Evolutionary conservation across 2,329 filamentous ascomycete species (phyloP), one percentile per base, ranked within the genome.

Genomic region (Chaetomium olivaceum): DNA sequence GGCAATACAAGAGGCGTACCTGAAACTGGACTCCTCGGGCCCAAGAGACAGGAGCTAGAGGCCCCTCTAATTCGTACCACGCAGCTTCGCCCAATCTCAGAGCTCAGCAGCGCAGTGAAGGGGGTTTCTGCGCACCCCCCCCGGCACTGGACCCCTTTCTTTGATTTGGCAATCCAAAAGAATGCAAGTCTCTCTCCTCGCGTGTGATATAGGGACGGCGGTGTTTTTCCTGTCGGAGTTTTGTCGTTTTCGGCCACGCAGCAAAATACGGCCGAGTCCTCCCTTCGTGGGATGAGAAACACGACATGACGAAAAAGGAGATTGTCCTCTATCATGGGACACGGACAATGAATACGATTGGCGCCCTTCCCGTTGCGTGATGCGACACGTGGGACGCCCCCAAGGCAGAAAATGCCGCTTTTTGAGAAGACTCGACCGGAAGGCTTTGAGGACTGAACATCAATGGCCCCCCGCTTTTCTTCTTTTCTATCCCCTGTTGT

Each of bases 1-100:
- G 74, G 85, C 87, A 27, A 75, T 91, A 57, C 87, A 90, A 74
- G 77, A 79, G 57, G 85, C 86, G 1, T 87, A 87, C 68, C 72
- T 81, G 64, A 77, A 77, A 66, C 74, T 88, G 69, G 85, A 88
- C 70, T 8, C 59, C 3, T 67, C 68, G 21, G 29, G 33, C 1
- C 67, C 67, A 16, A 63, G 59, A n/a, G 66, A 68, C 52, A 56
- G 58, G 58, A 62, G 31, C 33, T 66, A 61, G 29, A 27, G 7
- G 2, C 21, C 4, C 61, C 25, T 5, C 21, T 46, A 7, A 23
- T 58, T 25, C 11, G 33, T 12, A 27, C 6, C 16, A 27, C 12
- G 36, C 39, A 7, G 1, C 21, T 14, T 39, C 5, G 19, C n/a
- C 4, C 54, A 57, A 23, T 5, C 14, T 25, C 23, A 31, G 54